Evolutionary conservation across 257 asterid species (phyloP), one percentile per base, ranked within the genome.

Genomic region (Capsicum rhomboideum): DNA sequence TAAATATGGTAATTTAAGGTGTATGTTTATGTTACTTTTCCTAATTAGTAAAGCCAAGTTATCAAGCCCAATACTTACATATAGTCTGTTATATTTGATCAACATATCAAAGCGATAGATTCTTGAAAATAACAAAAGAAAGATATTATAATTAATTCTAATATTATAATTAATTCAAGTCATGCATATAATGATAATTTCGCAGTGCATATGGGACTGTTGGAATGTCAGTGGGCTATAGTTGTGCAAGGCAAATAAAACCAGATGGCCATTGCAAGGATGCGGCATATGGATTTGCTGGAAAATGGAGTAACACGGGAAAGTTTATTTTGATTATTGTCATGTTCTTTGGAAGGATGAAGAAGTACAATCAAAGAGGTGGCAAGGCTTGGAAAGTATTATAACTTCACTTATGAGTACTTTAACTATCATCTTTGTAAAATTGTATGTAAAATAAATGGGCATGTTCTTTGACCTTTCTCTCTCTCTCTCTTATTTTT

Each of bases 161-260:
- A n/a, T n/a, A n/a, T n/a, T n/a, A n/a, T n/a, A n/a, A n/a, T n/a
- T n/a, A n/a, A n/a, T n/a, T n/a, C n/a, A 31, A 29, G 21, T 54
- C 52, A 29, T 67, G 10, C 49, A 42, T 0, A 6, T 8, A 6
- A 20, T 71, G 18, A 21, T 44, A 53, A 23, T 23, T 28, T 53
- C 11, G 10, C 82, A 93, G 95, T 71, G 95, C 93, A 10, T 93
- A 90, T 26, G 95, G 95, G 54, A 91, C 87, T 18, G 97, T 93
- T 44, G 95, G 97, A 2, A 82, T 91, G 74, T 75, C 93, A 11
- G n/a, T 82, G 14, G 94, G 97, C 8, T 92, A 92, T 78, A 89
- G 90, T 26, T 91, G 97, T 55, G 87, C 67, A 8, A 87, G 85
- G 55, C 93, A 82, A 50, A 80, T 91, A 6, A 80, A 82, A 10